These are phyloP conservation scores for Blastomyces silverae DNA, from an alignment of 2,329 filamentous ascomycete species.

Conservation along the genomic window DNA sequence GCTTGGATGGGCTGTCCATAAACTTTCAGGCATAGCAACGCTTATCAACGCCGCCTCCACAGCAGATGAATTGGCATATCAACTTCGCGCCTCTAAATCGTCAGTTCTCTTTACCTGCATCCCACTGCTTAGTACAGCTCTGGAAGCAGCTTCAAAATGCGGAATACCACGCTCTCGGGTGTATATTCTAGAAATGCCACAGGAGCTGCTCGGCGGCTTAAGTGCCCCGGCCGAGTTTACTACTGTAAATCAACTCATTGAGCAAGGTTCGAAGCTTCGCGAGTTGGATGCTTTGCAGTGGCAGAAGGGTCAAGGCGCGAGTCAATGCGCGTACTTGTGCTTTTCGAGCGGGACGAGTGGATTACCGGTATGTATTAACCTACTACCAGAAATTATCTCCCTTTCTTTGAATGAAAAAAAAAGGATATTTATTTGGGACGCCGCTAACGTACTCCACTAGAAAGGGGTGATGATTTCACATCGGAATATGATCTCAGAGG, in stretches of 20 bases:
- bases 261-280: conserved; percentile 50
- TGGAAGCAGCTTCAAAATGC: conserved; percentile 53
- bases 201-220: conserved; percentile 42
- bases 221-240: conserved; percentile 46
- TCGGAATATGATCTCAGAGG: conserved; percentile 63
- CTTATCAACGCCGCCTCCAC: conserved; percentile 64
- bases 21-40: conserved; percentile 60
- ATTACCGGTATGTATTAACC: conserved; percentile 49
- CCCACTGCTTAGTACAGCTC: conserved; percentile 53
- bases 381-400: not conserved
- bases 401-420: not conserved
- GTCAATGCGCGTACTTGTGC: conserved; percentile 62
- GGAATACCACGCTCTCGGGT: conserved; percentile 55
- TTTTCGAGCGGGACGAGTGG: conserved; percentile 69
- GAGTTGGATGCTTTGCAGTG: conserved; percentile 53
- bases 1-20: conserved; percentile 60
- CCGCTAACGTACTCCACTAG: conserved; percentile 29
- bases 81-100: conserved; percentile 58
- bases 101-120: conserved; percentile 61
- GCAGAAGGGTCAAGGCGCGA: conserved; percentile 57
- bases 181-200: conserved; percentile 59
- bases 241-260: conserved; percentile 57
- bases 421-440: not conserved
- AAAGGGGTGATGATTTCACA: conserved; percentile 74
- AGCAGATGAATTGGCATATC: conserved; percentile 57